These are phyloP conservation scores for Myriosclerotinia scirpicola DNA, from an alignment of 2,329 filamentous ascomycete genomes.

Conservation along the genomic window DNA sequence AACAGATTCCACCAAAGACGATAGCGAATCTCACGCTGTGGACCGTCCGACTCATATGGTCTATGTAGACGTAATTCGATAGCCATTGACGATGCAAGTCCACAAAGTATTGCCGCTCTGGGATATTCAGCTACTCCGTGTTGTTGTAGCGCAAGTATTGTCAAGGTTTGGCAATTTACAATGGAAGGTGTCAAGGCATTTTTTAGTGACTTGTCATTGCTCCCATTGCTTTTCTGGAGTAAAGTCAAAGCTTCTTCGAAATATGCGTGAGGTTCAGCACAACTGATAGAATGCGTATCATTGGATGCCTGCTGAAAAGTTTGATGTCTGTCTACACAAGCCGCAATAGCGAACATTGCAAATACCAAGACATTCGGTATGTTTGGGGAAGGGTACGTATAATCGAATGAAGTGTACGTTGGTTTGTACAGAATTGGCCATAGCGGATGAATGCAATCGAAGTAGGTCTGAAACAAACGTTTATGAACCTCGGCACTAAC, in stretches of 20 bases:
- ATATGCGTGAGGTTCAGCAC: conserved; percentile 17
- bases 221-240: conserved; percentile 29
- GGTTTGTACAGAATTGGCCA: conserved; percentile 41
- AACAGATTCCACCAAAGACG: conserved; percentile 41
- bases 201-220: conserved; percentile 25
- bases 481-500: conserved; percentile 33
- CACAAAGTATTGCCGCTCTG: conserved; percentile 36
- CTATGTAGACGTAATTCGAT: conserved; percentile 38
- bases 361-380: conserved; percentile 34
- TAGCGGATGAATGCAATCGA: conserved; percentile 38
- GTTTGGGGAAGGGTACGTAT: conserved; percentile 31
- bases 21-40: conserved; percentile 35
- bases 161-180: conserved; percentile 36
- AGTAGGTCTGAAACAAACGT: conserved; percentile 38
- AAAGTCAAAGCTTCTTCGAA: conserved; percentile 28
- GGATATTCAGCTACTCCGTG: conserved; percentile 39
- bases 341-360: conserved; percentile 38
- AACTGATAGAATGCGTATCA: conserved; percentile 25
- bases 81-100: conserved; percentile 37
- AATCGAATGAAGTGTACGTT: conserved; percentile 36
- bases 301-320: conserved; percentile 24
- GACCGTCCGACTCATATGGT: conserved; percentile 30
- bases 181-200: conserved; percentile 36
- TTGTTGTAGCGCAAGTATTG: conserved; percentile 37
- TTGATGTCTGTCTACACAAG: conserved; percentile 34